Base-by-base conservation (phyloP, 495 filamentous ascomycete genomes). In the Haplographium delicatum region DNA sequence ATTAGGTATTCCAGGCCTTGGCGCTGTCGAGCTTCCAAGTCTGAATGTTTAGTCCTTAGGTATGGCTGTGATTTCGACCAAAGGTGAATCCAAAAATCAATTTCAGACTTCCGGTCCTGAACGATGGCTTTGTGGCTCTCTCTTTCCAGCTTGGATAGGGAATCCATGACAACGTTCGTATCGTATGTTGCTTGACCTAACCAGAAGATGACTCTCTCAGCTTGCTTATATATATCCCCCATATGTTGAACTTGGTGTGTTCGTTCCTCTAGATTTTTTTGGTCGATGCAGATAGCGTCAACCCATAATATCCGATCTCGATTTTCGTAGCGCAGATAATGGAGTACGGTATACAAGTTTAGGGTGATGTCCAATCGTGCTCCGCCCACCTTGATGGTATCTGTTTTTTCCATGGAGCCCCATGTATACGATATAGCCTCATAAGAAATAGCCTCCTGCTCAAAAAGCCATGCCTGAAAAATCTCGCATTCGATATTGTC, bases 191-290 rank as follows among this genome's bases (percentile, higher is more conserved):
- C 18, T 8, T 3, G 9, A 9, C 50, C 50, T 15, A 53, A 39
- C 50, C 50, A 53, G 16, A 53, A 26, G 13, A 53, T 11, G 7
- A 53, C 58, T 8, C 35, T 8, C 19, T 58, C 50, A 27, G 58
- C 58, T 20, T 31, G 10, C 10, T 45, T 13, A 22, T 59, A 59
- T n/a, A 59, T 59, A 1, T 1, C 3, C 30, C 30, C 26, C 56
- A 59, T 59, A 24, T 41, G 47, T 15, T 41, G 56, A 43, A 59
- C 47, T 28, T 59, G 56, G 27, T 59, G 56, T 23, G 47, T 45
- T 20, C 54, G 38, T 27, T 59, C 56, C 28, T 28, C 11, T 16
- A 46, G 7, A 30, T 59, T 41, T 13, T 25, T 37, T 23, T 58
- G 54, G 15, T 53, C n/a, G n/a, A n/a, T n/a, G n/a, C n/a, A n/a